phyloP scores from a whole-genome alignment of 345 rosid genomes.

The Pugionium dolabratum region DNA sequence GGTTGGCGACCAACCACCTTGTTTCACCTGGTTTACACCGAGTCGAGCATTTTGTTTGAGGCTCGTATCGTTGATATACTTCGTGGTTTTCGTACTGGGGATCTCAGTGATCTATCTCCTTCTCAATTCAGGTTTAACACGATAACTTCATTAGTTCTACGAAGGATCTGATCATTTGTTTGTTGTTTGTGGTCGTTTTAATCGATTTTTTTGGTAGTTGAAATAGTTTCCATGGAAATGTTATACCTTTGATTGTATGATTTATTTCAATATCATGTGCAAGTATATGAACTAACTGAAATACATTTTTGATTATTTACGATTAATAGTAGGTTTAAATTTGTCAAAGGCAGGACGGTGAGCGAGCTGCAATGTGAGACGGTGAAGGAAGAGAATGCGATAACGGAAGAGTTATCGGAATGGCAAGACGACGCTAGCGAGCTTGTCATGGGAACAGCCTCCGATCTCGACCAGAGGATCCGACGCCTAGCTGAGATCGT shows the following conservation, averaged over 20 bases:
- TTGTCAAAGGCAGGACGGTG: constrained; percentile 56
- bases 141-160: neutral
- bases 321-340: constrained; percentile 34
- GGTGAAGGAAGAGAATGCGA: constrained; percentile 77
- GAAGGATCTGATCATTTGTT: too few species aligned
- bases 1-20: constrained; percentile 84
- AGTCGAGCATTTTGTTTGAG: constrained; percentile 77
- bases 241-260: neutral
- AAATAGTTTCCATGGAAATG: neutral
- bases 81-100: constrained; percentile 64
- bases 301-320: constrained; percentile 8
- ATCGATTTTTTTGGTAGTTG: neutral
- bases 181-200: neutral
- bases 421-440: constrained; percentile 77
- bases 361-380: constrained; percentile 90
- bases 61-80: constrained; percentile 72
- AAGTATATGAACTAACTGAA: constrained; percentile 8
- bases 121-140: constrained; percentile 60
- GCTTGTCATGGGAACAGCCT: constrained; percentile 42
- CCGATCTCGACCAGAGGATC: constrained; percentile 44
- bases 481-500: constrained; percentile 50
- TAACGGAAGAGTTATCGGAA: constrained; percentile 65
- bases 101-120: constrained; percentile 83
- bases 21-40: constrained; percentile 79
- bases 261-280: neutral